phyloP scores from a whole-genome alignment of 352 stramenopile genomes.

The Pilasporangium apinafurcum region DNA sequence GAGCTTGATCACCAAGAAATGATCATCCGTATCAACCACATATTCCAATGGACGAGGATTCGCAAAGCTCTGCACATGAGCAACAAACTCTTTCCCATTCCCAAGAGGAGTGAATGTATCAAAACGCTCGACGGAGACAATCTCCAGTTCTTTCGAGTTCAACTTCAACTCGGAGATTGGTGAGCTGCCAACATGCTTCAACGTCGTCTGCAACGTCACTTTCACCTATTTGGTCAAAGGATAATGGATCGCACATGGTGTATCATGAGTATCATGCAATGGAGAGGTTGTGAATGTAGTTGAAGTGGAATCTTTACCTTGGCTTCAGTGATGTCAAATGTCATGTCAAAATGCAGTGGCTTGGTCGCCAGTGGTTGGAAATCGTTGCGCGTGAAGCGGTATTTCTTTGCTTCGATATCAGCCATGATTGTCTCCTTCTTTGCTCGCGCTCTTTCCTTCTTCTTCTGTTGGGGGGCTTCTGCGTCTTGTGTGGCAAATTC shows the following conservation, averaged over 20 bases:
- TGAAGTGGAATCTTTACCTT: too few species aligned
- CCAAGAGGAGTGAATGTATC: conserved; percentile 35
- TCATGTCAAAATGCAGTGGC: conserved; percentile 76
- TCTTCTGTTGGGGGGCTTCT: too few species aligned
- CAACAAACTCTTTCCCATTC: conserved; percentile 43
- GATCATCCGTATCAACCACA: conserved; percentile 53
- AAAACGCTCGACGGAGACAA: conserved; percentile 46
- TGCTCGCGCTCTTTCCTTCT: too few species aligned
- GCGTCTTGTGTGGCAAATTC: too few species aligned
- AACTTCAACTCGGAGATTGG: conserved; percentile 55
- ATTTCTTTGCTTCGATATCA: conserved; percentile 38
- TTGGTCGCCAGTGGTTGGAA: conserved; percentile 59
- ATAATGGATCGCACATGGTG: too few species aligned
- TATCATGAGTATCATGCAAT: too few species aligned
- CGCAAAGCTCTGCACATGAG: conserved; percentile 47
- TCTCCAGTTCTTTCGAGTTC: conserved; percentile 70
- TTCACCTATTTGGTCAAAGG: too few species aligned
- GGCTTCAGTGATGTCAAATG: conserved; percentile 65
- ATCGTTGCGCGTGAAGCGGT: conserved; percentile 63
- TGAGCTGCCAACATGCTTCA: conserved; percentile 32
- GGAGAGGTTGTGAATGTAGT: too few species aligned
- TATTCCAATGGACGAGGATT: conserved; percentile 34
- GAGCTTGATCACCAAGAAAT: conserved; percentile 66
- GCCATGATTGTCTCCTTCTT: too few species aligned
- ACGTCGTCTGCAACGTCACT: conserved; percentile 69